Percentiles rank a stretch among this genome's conserved stretches.
Conservation (phyloP, 805 yeast genomes). For the Blastobotrys mokoenaii region DNA sequence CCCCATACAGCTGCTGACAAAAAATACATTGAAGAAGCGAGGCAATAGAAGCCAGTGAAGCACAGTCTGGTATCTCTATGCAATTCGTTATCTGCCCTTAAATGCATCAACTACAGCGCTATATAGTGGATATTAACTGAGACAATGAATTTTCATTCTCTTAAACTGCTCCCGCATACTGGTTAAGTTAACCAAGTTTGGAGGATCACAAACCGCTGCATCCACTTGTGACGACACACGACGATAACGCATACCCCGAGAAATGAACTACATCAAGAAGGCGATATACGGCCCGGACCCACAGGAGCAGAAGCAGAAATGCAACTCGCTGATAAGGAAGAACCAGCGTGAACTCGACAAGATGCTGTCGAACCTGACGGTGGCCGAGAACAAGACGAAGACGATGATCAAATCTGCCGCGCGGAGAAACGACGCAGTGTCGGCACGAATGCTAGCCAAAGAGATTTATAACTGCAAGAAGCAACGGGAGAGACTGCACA, state of each 20-base stretch:
- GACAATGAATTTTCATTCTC: too few relatives aligned
- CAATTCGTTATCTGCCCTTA: too few relatives aligned
- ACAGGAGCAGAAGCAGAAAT: conserved; percentile 66
- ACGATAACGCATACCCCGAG: neutral
- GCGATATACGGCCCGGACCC: conserved; percentile 97
- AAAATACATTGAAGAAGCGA: too few relatives aligned
- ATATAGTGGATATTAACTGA: too few relatives aligned
- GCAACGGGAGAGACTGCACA: conserved; percentile 65
- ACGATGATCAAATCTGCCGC: conserved; percentile 65
- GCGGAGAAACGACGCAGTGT: conserved; percentile 63
- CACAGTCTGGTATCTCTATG: too few relatives aligned
- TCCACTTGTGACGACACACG: too few relatives aligned
- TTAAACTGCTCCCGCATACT: too few relatives aligned
- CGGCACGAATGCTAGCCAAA: conserved; percentile 72
- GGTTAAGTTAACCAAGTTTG: too few relatives aligned
- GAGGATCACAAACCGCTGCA: too few relatives aligned
- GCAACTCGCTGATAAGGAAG: conserved; percentile 71
- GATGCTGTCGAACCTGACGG: conserved; percentile 53
- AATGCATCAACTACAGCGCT: too few relatives aligned
- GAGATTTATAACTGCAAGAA: conserved; percentile 68
- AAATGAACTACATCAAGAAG: conserved; percentile 77
- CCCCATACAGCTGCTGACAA: too few relatives aligned
- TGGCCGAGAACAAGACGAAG: conserved; percentile 67
- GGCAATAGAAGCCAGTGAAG: too few relatives aligned
- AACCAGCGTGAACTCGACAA: conserved; percentile 80